These are phyloP conservation scores for Glebionis coronaria DNA, from an alignment of 129 eudicot genomes.

Conservation along the genomic window DNA sequence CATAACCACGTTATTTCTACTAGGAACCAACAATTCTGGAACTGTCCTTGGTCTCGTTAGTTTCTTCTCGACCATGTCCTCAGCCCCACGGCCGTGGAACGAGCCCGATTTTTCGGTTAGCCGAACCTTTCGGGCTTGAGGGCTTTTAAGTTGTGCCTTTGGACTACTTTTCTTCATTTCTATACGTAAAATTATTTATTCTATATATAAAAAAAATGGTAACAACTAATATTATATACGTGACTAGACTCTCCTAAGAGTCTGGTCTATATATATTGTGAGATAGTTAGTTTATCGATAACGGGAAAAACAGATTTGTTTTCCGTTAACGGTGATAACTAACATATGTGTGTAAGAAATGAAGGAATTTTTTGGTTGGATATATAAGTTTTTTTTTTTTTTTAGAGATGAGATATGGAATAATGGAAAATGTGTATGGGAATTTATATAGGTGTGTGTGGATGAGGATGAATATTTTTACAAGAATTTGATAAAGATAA, in stretches of 20 bases:
- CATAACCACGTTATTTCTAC: constrained; percentile 23
- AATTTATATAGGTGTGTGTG: constrained; percentile 14
- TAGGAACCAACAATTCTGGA: constrained; percentile 51
- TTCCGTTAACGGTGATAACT: too few relatives aligned
- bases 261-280: too few relatives aligned
- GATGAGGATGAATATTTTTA: constrained; percentile 17
- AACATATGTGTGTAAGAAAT: too few relatives aligned
- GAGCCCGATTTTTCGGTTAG: constrained; percentile 58
- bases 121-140: constrained; percentile 34
- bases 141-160: constrained; percentile 37
- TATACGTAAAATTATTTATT: neutral
- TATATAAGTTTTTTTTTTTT: neutral
- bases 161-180: constrained; percentile 40
- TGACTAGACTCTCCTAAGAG: too few relatives aligned
- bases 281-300: too few relatives aligned
- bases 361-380: neutral
- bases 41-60: constrained; percentile 70
- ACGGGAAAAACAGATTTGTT: too few relatives aligned
- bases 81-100: constrained; percentile 52
- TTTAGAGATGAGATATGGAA: neutral
- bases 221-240: too few relatives aligned
- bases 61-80: constrained; percentile 38
- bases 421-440: neutral
- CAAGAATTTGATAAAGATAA: neutral
- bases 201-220: neutral